A percentile compares a stretch with the other conserved stretches of the same genome.
Conservation (phyloP, 1,139 yeast species). For the Geotrichum carabidarum region DNA sequence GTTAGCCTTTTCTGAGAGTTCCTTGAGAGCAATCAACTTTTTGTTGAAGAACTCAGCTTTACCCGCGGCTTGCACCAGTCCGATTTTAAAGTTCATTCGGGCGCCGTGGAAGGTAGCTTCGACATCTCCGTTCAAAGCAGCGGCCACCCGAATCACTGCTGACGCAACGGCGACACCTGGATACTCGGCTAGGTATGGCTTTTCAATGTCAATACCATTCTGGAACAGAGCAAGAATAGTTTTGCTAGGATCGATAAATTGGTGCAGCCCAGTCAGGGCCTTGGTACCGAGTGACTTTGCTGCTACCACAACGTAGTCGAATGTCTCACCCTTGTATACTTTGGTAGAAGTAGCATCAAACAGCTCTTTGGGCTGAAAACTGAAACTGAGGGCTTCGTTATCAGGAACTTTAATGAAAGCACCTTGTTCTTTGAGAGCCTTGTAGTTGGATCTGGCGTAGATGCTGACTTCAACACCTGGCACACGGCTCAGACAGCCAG, state of each 20-base stretch:
- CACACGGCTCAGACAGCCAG: constrained; percentile 14
- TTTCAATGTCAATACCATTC: constrained; percentile 28
- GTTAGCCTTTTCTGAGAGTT: constrained; percentile 16
- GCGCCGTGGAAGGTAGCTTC: constrained; percentile 18
- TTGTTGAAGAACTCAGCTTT: not conserved
- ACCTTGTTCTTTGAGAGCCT: constrained; percentile 20
- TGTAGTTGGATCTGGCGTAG: constrained; percentile 26
- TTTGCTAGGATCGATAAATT: constrained; percentile 20
- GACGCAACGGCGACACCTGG: constrained; percentile 25
- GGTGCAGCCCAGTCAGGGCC: constrained; percentile 22
- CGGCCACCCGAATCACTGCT: constrained; percentile 24
- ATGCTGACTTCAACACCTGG: constrained; percentile 20
- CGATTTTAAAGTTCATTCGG: constrained; percentile 18
- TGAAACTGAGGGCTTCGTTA: constrained; percentile 3
- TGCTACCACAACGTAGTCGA: constrained; percentile 26
- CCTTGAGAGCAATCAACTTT: constrained; percentile 13
- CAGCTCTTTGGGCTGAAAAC: constrained; percentile 12
- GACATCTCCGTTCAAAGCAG: constrained; percentile 18
- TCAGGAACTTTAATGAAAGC: constrained; percentile 10
- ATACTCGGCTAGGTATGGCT: constrained; percentile 23
- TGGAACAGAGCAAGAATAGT: constrained; percentile 25
- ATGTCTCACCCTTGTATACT: constrained; percentile 21
- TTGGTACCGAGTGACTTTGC: constrained; percentile 22
- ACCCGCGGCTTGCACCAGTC: constrained; percentile 20
- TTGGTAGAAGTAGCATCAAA: constrained; percentile 12